Base-by-base conservation (phyloP, 306 rosid genomes). In the Lagenaria siceraria region DNA sequence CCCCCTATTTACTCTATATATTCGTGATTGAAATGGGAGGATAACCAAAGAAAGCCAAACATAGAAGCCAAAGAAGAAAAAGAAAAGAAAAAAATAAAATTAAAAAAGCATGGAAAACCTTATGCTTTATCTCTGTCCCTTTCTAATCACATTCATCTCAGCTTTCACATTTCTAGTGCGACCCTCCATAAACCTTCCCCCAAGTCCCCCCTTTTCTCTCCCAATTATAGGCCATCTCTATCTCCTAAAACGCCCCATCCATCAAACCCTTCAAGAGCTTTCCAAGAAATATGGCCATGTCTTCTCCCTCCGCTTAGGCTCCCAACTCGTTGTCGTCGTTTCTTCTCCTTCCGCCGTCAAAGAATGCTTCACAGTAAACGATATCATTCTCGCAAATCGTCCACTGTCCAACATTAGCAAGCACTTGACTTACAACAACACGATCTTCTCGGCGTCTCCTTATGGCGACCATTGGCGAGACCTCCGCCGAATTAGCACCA, bases 381-480 rank as follows among this genome's bases (percentile, higher is more conserved):
- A 91, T 79, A 29, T 87, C 70, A 49, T 81, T 48, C 68, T 89
- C 0, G 97, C 92, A 0, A 83, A 86, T 75, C 92, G 92, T 5
- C 55, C 84, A 0, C 75, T 2, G 18, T 38, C 78, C 1, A 10
- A 6, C 58, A 48, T 40, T 46, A 74, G 63, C 68, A 88, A 89
- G 83, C 78, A 86, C 78, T 1, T 89, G 0, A 84, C 61, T 25
- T 91, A 80, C 72, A 59, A 91, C 86, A 10, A 77, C 77, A 86
- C 89, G 66, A 73, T 40, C 3, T 1, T 91, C 0, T 2, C 62
- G 0, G 0, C 62, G 1, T 2, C 97, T 0, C 73, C 91, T 0
- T 85, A 89, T 31, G 97, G 97, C 10, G 95, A 89, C 13, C 92
- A 85, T 73, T 91, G 97, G 97, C 89, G 92, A 43, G 88, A 88